Percentiles rank a stretch among this genome's conserved stretches.
Conservation (phyloP, 2,329 filamentous ascomycete genomes). For the Aspergillus glaucus region DNA sequence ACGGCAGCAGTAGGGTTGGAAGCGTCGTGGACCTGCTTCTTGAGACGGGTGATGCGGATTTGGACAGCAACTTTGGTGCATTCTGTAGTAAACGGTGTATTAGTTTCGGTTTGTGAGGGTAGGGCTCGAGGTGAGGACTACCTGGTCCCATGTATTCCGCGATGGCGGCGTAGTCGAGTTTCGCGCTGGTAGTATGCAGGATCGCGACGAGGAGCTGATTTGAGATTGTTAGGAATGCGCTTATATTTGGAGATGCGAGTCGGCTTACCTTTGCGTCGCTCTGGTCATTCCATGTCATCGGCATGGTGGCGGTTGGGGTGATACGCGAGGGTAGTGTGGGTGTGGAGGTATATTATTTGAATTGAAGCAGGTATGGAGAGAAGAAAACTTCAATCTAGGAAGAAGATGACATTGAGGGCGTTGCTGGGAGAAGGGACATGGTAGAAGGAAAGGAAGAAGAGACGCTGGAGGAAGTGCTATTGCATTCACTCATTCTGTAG, state of each 20-base stretch:
- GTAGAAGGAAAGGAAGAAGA: background rate
- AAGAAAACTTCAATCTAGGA: background rate
- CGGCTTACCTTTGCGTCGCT: conserved; percentile 22
- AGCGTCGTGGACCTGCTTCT: conserved; percentile 4
- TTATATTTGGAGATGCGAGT: background rate
- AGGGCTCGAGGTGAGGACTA: background rate
- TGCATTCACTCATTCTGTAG: background rate
- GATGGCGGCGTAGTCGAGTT: conserved; percentile 14
- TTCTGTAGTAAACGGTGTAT: conserved; percentile 4
- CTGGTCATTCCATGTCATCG: conserved; percentile 22
- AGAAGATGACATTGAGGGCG: too few species aligned
- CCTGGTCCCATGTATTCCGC: conserved; percentile 19
- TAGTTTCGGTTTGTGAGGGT: background rate
- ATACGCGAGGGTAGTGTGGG: background rate
- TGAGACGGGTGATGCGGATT: conserved; percentile 16
- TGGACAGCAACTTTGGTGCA: conserved; percentile 18
- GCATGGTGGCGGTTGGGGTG: conserved; percentile 11
- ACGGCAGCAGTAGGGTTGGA: background rate
- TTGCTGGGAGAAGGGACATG: too few species aligned
- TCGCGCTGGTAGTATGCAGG: conserved; percentile 9
- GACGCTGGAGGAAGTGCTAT: background rate
- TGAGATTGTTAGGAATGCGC: too few species aligned
- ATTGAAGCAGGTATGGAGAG: background rate
- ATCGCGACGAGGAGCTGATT: conserved; percentile 19
- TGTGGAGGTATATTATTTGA: background rate